These are phyloP conservation scores for Scheffersomyces segobiensis DNA, from an alignment of 1,139 yeast genomes.

Conservation along the genomic window DNA sequence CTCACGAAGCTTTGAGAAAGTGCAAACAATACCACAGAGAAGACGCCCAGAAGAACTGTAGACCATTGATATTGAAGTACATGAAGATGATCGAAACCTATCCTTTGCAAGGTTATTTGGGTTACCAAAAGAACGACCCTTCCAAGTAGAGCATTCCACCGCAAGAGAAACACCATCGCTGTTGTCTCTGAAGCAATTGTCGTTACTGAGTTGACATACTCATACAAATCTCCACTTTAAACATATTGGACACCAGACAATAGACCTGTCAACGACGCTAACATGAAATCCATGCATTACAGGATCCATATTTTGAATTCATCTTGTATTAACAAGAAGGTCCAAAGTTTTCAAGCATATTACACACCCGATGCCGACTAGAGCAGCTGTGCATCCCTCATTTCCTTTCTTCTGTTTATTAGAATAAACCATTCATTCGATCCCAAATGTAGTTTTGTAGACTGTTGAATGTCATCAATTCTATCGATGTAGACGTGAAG, in stretches of 20 bases:
- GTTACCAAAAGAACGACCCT: conserved; percentile 85
- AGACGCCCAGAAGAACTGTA: conserved; percentile 71
- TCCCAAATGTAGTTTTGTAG: not conserved
- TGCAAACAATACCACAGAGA: conserved; percentile 76
- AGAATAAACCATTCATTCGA: not conserved
- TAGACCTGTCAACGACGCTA: not conserved
- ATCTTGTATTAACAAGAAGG: not conserved
- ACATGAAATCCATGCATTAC: not conserved
- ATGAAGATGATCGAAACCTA: conserved; percentile 72
- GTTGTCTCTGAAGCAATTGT: not conserved
- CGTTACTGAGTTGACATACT: not conserved
- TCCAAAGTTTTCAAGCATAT: not conserved
- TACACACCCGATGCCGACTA: not conserved
- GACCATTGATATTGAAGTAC: conserved; percentile 67
- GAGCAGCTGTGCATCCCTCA: not conserved
- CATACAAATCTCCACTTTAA: not conserved
- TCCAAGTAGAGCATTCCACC: conserved; percentile 47
- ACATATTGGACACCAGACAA: not conserved
- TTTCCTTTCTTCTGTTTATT: not conserved
- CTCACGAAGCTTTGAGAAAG: conserved; percentile 73
- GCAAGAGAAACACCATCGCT: not conserved
- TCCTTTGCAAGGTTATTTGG: conserved; percentile 70
- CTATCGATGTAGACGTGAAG: not conserved
- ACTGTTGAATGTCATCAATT: not conserved
- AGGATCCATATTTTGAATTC: not conserved